Evolutionary conservation across 352 stramenopile genomes (phyloP).

Genomic region (Globisporangium nodosum): DNA sequence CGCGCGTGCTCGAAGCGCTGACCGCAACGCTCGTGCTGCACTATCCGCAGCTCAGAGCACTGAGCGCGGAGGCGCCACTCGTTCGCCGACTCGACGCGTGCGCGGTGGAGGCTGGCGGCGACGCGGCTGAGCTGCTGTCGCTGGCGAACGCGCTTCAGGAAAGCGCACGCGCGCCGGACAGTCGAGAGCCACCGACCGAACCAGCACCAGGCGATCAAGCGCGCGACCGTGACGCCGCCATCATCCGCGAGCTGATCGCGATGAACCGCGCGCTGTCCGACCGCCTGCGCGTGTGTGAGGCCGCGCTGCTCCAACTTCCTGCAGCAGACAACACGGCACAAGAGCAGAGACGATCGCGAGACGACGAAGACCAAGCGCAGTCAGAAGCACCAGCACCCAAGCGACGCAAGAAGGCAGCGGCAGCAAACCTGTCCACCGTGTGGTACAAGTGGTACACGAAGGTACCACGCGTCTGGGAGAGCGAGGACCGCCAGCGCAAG

Average conservation of each 20-base stretch:
- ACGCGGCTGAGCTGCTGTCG: neutral
- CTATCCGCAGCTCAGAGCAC: neutral
- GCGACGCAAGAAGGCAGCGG: neutral
- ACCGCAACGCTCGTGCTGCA: neutral
- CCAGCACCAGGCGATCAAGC: neutral
- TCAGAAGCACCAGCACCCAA: neutral
- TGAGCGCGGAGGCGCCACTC: neutral
- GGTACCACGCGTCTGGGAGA: neutral
- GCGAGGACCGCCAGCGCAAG: neutral
- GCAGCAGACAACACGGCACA: neutral
- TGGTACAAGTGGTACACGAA: neutral
- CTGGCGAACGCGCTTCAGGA: neutral
- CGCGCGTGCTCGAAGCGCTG: neutral
- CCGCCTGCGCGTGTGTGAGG: neutral
- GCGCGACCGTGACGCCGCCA: neutral
- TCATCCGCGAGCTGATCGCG: neutral
- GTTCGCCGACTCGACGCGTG: neutral
- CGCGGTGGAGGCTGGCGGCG: neutral
- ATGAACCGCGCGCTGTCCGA: neutral
- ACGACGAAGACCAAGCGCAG: neutral
- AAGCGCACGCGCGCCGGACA: neutral
- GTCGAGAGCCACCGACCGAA: no score
- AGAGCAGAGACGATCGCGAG: no score
- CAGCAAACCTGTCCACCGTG: neutral
- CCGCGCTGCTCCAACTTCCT: neutral